Evolutionary conservation across 2,329 filamentous ascomycete species (phyloP), one percentile per base, ranked within the genome.

Genomic region (Penicillium sp.): DNA sequence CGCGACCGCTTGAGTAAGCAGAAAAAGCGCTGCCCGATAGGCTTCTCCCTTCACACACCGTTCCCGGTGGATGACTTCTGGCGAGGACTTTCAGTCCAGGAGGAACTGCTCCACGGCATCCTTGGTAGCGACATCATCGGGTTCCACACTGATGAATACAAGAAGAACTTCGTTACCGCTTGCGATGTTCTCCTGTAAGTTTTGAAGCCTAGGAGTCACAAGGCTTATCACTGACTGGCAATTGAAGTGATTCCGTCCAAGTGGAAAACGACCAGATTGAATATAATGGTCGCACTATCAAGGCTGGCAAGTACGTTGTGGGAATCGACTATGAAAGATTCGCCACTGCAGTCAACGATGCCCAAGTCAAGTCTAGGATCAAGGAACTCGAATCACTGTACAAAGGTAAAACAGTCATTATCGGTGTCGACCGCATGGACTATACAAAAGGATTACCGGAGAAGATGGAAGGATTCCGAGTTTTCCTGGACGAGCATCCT

Each of bases 131-230:
- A 96, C 72, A 79, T 96, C 58, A 89, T 96, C 69, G 92, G 92
- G n/a, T 96, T 96, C 81, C 92, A 96, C 77, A 96, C 92, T n/a
- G 96, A 96, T 78, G 91, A 96, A 78, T 96, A 96, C 70, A 91
- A 91, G 17, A 85, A 91, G 51, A 92, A 96, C 76, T 96, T 96
- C 79, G 81, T 96, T 59, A 93, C 90, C 77, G 92, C 90, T 70
- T 96, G 92, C 79, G 91, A 90, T 12, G 87, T 90, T 64, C 93
- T 96, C 64, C 82, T 96, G 81, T 88, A 80, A 74, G 83, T 77
- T 31, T 11, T 17, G n/a, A 5, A 20, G 11, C 35, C 20, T 20
- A 12, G 34, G n/a, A 17, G 45, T 45, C 37, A 51, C 41, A 17
- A 10, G 11, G 28, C 25, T 22, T 8, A 38, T 45, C 8, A 17